phyloP scores from a whole-genome alignment of 495 filamentous ascomycete genomes.

The Podospora sp. region DNA sequence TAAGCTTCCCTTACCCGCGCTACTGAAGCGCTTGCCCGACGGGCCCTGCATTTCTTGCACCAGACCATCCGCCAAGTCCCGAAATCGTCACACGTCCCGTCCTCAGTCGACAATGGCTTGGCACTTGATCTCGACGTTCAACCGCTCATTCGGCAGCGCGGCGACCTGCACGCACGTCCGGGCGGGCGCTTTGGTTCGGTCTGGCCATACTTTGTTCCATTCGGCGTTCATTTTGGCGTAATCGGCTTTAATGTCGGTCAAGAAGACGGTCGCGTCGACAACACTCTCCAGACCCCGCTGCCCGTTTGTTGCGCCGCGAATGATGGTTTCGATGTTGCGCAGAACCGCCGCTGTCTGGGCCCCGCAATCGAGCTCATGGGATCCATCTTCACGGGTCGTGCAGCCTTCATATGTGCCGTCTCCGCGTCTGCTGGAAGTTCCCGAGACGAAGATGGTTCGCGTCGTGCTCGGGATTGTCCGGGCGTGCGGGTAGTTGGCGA shows the following conservation, averaged over 20 bases:
- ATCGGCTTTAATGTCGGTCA: slow-evolving; percentile 30
- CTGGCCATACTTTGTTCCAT: slow-evolving; percentile 37
- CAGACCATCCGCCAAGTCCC: background rate
- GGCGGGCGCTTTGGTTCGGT: slow-evolving; percentile 30
- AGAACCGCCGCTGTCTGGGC: slow-evolving; percentile 32
- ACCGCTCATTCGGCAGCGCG: slow-evolving; percentile 30
- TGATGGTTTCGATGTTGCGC: slow-evolving; percentile 32
- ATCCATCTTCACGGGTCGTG: slow-evolving; percentile 21
- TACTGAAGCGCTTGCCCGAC: no score
- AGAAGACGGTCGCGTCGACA: slow-evolving; percentile 35
- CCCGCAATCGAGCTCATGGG: slow-evolving; percentile 28
- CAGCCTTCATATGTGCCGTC: slow-evolving; percentile 35
- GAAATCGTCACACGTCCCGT: background rate
- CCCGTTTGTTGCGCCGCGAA: slow-evolving; percentile 28
- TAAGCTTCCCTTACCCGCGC: no score
- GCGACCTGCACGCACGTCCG: slow-evolving; percentile 35
- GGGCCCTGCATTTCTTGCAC: background rate
- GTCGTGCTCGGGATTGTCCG: slow-evolving; percentile 28
- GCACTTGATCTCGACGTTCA: slow-evolving; percentile 38
- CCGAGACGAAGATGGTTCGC: slow-evolving; percentile 34
- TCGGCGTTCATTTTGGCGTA: slow-evolving; percentile 35
- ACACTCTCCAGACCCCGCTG: slow-evolving; percentile 26
- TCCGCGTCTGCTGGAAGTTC: slow-evolving; percentile 30
- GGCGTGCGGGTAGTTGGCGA: slow-evolving; percentile 37
- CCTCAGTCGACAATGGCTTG: slow-evolving; percentile 21